These are phyloP conservation scores for Trichoderma hamatum DNA, from an alignment of 2,329 filamentous ascomycete species.

Conservation along the genomic window DNA sequence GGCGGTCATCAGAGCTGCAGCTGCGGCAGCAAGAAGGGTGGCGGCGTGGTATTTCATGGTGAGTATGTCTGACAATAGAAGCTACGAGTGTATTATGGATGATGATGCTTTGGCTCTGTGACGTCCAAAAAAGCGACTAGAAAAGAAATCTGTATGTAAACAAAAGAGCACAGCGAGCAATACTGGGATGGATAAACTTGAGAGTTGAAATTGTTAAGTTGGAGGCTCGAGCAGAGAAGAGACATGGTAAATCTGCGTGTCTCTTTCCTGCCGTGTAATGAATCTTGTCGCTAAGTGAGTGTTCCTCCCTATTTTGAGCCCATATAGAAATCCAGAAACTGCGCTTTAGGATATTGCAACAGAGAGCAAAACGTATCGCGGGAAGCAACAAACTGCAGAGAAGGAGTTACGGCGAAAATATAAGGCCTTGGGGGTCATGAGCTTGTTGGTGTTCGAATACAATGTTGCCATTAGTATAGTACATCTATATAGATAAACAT, in stretches of 20 bases:
- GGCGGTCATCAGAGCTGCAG: constrained; percentile 27
- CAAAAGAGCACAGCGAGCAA: constrained; percentile 21
- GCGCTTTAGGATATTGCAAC: not conserved
- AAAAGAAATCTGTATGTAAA: constrained; percentile 16
- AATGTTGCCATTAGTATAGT: constrained; percentile 6
- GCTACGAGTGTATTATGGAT: constrained; percentile 9
- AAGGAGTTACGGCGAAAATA: not conserved
- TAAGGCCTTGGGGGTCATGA: not conserved
- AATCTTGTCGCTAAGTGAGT: not conserved
- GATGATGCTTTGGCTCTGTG: constrained; percentile 1
- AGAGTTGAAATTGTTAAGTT: not conserved
- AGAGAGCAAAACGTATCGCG: not conserved
- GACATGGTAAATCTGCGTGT: not conserved
- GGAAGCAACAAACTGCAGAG: not conserved
- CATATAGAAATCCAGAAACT: not conserved
- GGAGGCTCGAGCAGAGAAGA: not conserved
- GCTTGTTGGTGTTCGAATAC: not conserved
- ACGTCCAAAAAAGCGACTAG: not conserved
- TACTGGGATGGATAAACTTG: constrained; percentile 12
- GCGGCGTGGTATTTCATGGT: constrained; percentile 29
- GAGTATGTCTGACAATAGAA: constrained; percentile 14
- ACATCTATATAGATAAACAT: not conserved
- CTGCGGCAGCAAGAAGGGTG: constrained; percentile 19
- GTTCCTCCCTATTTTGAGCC: not conserved
- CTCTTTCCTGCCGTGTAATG: not conserved